These are phyloP conservation scores for Mortierella claussenii DNA, from an alignment of 192 early-diverging fungal genomes.

Conservation along the genomic window DNA sequence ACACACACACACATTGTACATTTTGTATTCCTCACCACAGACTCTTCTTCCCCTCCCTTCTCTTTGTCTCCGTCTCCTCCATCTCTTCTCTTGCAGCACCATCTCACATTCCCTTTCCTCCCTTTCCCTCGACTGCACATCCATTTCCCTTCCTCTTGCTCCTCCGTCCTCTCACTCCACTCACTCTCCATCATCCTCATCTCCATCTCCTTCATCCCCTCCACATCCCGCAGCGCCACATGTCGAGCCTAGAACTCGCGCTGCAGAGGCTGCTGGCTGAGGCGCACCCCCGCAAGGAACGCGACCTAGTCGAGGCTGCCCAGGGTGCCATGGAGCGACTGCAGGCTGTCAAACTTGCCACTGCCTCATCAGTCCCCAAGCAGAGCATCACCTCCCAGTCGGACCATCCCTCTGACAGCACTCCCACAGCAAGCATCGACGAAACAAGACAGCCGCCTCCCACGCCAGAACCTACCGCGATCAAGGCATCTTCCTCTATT, in stretches of 20 bases:
- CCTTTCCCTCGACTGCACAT: background rate
- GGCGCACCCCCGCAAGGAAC: constrained; percentile 54
- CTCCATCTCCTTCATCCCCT: constrained; percentile 3
- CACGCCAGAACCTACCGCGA: constrained; percentile 14
- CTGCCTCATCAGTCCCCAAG: constrained; percentile 37
- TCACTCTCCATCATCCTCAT: background rate
- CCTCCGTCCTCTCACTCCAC: constrained; percentile 8
- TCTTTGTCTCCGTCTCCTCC: no score
- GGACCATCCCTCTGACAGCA: background rate
- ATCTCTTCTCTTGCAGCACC: background rate
- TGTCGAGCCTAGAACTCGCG: constrained; percentile 61
- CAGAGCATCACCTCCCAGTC: background rate
- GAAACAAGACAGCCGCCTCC: constrained; percentile 9
- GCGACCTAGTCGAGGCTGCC: constrained; percentile 49
- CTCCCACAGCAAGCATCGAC: constrained; percentile 4
- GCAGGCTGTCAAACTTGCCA: constrained; percentile 43
- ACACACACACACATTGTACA: no score
- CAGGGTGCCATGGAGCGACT: constrained; percentile 49
- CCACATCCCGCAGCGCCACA: constrained; percentile 3
- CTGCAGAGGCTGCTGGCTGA: constrained; percentile 58
- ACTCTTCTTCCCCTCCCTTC: no score
- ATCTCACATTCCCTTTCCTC: background rate
- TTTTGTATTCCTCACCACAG: no score
- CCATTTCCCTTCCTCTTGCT: background rate
- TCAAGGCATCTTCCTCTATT: constrained; percentile 41